Conservation (phyloP, 148 eudicot genomes). For the Spergularia bocconei region DNA sequence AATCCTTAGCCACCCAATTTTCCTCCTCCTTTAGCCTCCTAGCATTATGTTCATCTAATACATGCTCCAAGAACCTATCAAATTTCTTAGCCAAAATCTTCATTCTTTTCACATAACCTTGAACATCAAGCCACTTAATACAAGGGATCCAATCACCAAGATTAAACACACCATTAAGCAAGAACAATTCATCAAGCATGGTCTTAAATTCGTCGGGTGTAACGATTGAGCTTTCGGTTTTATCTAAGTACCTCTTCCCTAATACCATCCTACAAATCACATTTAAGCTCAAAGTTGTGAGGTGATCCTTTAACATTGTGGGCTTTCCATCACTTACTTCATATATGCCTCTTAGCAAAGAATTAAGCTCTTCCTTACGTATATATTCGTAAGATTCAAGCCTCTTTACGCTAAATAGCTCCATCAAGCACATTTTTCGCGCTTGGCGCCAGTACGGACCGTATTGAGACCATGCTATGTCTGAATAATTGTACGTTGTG, state of each 20-base stretch:
- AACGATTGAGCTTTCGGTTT: conserved; percentile 31
- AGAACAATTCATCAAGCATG: conserved; percentile 85
- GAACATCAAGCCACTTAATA: conserved; percentile 66
- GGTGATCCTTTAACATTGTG: conserved; percentile 46
- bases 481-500: conserved; percentile 83
- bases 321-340: conserved; percentile 20
- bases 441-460: conserved; percentile 96
- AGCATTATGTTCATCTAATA: conserved; percentile 69
- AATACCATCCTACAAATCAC: conserved; percentile 89
- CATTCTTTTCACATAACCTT: conserved; percentile 95
- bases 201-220: conserved; percentile 66
- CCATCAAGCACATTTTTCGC: conserved; percentile 74
- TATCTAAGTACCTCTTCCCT: conserved; percentile 61
- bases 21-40: conserved; percentile 29
- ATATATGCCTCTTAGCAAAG: conserved; percentile 31
- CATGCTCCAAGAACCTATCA: conserved; percentile 80
- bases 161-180: conserved; percentile 80
- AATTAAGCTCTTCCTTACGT: conserved; percentile 57
- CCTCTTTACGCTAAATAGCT: conserved; percentile 65
- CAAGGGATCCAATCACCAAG: conserved; percentile 83
- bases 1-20: conserved; percentile 50
- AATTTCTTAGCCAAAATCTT: conserved; percentile 71
- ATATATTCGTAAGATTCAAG: conserved; percentile 82
- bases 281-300: conserved; percentile 65
- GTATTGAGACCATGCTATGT: conserved; percentile 91